Conservation (phyloP, 371 early-diverging fungal species). For the Apophysomyces elegans region DNA sequence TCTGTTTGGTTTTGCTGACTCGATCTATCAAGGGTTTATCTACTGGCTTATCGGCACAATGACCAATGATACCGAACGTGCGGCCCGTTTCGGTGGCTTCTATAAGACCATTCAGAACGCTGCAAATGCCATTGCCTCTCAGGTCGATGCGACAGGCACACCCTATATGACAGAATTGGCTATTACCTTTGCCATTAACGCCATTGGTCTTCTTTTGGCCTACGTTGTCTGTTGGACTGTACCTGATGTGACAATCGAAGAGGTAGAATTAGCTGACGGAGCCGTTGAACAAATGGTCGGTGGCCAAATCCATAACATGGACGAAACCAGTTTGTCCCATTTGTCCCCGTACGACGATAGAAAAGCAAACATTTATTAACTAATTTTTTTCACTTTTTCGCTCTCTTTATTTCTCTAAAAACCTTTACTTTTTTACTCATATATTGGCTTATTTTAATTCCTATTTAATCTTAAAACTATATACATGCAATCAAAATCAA, state of each 20-base stretch:
- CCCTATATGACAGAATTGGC: constrained; percentile 36
- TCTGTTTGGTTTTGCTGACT: constrained; percentile 69
- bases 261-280: constrained; percentile 31
- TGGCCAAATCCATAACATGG: constrained; percentile 31
- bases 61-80: constrained; percentile 68
- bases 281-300: constrained; percentile 34
- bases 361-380: background rate
- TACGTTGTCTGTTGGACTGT: constrained; percentile 36
- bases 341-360: background rate
- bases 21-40: constrained; percentile 73
- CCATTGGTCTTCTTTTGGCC: constrained; percentile 32
- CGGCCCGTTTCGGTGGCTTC: constrained; percentile 78
- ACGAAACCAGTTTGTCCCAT: background rate
- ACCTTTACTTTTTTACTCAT: background rate
- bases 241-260: constrained; percentile 42
- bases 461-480: no score
- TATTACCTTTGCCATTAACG: constrained; percentile 31
- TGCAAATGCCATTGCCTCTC: constrained; percentile 38
- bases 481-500: no score
- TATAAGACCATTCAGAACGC: constrained; percentile 84
- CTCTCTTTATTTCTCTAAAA: background rate
- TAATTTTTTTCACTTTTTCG: background rate
- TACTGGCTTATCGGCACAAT: constrained; percentile 82
- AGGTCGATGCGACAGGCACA: constrained; percentile 34
- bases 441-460: no score